phyloP scores from a whole-genome alignment of 2,329 filamentous ascomycete species.

The Arthrobotrys megalospora region DNA sequence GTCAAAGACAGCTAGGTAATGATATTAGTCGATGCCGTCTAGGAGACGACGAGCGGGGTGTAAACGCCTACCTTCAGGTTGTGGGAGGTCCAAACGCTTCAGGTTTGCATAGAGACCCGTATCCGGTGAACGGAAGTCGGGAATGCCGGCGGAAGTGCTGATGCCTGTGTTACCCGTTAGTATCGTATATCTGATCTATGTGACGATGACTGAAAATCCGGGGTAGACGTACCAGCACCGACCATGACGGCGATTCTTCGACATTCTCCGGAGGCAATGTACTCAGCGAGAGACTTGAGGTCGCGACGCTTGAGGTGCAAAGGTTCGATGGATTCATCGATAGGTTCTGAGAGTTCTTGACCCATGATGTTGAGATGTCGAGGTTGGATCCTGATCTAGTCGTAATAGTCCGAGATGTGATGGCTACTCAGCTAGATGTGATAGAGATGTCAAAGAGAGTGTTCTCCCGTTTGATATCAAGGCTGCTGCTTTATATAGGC shows the following conservation, averaged over 20 bases:
- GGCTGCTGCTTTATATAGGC: background rate
- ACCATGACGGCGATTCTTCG: conserved; percentile 85
- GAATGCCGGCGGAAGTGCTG: conserved; percentile 76
- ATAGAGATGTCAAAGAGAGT: background rate
- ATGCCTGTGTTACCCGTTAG: conserved; percentile 78
- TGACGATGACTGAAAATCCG: conserved; percentile 30
- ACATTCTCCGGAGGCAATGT: conserved; percentile 79
- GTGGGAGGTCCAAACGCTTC: conserved; percentile 84
- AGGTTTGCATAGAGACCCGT: conserved; percentile 96
- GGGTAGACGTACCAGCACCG: conserved; percentile 37
- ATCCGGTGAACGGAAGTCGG: conserved; percentile 93
- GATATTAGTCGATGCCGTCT: background rate
- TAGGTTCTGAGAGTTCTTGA: conserved; percentile 54
- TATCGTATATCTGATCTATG: conserved; percentile 73
- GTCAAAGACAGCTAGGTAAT: conserved; percentile 85
- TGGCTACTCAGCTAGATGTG: background rate
- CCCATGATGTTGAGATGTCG: conserved; percentile 32
- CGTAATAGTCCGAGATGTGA: background rate
- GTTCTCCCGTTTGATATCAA: background rate
- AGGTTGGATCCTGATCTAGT: background rate
- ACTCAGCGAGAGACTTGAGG: conserved; percentile 82
- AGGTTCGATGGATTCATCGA: conserved; percentile 76
- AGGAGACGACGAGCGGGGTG: background rate
- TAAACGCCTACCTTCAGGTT: conserved; percentile 71
- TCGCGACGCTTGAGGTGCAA: conserved; percentile 78